These are phyloP conservation scores for Westerdykella ornata DNA, from an alignment of 2,329 filamentous ascomycete genomes.

Conservation along the genomic window DNA sequence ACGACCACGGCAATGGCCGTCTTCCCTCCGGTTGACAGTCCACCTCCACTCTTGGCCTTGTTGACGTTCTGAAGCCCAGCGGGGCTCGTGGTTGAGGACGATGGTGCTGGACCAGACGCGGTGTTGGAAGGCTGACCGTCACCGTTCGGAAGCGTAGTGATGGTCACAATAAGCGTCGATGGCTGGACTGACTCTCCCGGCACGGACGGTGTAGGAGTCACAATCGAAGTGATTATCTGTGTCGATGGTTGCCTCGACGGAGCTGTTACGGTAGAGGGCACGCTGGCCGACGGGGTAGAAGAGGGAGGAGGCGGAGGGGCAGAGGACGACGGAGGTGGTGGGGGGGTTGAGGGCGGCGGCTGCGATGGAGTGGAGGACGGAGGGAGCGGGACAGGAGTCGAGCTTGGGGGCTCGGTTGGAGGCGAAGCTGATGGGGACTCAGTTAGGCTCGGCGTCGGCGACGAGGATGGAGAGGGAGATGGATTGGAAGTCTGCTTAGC, in stretches of 20 bases:
- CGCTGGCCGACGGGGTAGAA: slow-evolving; percentile 11
- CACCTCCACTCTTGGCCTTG: slow-evolving; percentile 22
- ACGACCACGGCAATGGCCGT: slow-evolving; percentile 93
- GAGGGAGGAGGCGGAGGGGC: slow-evolving; percentile 6
- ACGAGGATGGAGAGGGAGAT: not conserved
- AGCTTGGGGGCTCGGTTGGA: slow-evolving; percentile 8
- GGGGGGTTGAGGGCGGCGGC: slow-evolving; percentile 27
- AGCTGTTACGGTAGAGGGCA: slow-evolving; percentile 19
- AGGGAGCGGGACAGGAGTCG: slow-evolving; percentile 3
- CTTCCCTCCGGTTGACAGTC: slow-evolving; percentile 57
- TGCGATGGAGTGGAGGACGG: slow-evolving; percentile 3
- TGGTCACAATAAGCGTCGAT: slow-evolving; percentile 8
- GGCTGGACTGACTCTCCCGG: slow-evolving; percentile 14
- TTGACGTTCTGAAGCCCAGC: slow-evolving; percentile 10
- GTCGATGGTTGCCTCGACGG: slow-evolving; percentile 17
- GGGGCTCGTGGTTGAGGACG: slow-evolving; percentile 5
- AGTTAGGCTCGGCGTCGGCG: slow-evolving; percentile 1
- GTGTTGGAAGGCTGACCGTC: slow-evolving; percentile 1
- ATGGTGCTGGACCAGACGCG: slow-evolving; percentile 8
- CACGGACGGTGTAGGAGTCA: slow-evolving; percentile 17
- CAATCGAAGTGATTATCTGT: slow-evolving; percentile 15
- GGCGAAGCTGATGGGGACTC: slow-evolving; percentile 4
- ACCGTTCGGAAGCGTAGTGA: slow-evolving; percentile 1
- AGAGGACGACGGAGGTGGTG: slow-evolving; percentile 6
- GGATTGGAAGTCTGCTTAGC: not conserved